phyloP scores from a whole-genome alignment of 148 eudicot species.

The Oxyria digyna region DNA sequence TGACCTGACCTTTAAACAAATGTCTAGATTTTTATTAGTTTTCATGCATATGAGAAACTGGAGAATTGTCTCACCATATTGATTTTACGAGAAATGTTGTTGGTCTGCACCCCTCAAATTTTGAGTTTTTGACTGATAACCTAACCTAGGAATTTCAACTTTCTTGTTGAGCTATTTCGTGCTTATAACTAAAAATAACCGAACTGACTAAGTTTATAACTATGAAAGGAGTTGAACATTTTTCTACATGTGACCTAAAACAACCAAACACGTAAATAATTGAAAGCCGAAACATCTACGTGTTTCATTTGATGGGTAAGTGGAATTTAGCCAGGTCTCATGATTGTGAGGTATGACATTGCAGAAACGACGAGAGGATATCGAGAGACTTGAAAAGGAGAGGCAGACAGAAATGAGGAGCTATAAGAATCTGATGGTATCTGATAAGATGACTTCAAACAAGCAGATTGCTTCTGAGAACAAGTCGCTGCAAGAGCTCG shows the following conservation, averaged over 20 bases:
- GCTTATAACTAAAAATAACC: neutral
- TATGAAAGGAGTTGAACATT: neutral
- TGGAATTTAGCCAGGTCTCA: neutral
- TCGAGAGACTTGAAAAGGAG: conserved; percentile 88
- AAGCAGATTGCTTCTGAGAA: conserved; percentile 70
- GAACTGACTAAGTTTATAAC: neutral
- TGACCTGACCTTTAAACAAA: neutral
- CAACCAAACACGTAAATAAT: neutral
- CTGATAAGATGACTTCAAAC: conserved; percentile 98
- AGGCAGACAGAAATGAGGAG: conserved; percentile 80
- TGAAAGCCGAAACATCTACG: neutral
- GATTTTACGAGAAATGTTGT: neutral
- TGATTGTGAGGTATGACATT: conserved; percentile 3
- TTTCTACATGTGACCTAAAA: neutral
- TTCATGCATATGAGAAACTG: neutral
- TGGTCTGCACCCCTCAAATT: neutral
- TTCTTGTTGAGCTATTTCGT: neutral
- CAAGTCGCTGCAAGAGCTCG: conserved; percentile 88
- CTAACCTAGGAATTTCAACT: neutral
- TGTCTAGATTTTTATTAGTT: neutral
- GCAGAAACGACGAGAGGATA: conserved; percentile 86
- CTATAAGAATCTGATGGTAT: conserved; percentile 94
- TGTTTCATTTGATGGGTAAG: neutral
- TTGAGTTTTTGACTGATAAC: neutral
- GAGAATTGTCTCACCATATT: neutral